These are phyloP conservation scores for Clonostachys rosea DNA, from an alignment of 2,329 filamentous ascomycete genomes.

Conservation along the genomic window DNA sequence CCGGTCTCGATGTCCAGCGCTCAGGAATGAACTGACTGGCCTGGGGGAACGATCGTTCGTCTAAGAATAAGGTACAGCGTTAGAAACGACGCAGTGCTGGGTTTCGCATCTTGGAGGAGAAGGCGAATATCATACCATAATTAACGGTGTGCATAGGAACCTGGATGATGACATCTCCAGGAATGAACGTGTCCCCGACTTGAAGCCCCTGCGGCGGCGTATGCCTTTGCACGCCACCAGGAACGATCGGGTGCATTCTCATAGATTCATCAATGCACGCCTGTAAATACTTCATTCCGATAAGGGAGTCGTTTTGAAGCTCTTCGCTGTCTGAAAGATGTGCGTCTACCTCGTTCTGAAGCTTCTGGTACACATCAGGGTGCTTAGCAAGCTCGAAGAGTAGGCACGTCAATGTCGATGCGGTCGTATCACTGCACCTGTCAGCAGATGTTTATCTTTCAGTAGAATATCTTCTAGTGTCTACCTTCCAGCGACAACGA, in stretches of 20 bases:
- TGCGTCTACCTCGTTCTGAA: background rate
- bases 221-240: slow-evolving; percentile 19
- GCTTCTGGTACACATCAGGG: slow-evolving; percentile 10
- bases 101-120: background rate
- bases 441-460: too few species aligned
- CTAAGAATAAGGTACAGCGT: background rate
- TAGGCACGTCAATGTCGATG: slow-evolving; percentile 19
- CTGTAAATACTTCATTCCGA: slow-evolving; percentile 10
- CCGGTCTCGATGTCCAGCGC: slow-evolving; percentile 21
- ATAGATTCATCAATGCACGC: slow-evolving; percentile 30
- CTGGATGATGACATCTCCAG: slow-evolving; percentile 25
- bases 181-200: slow-evolving; percentile 23
- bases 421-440: slow-evolving; percentile 23
- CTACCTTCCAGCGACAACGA: slow-evolving; percentile 18
- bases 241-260: slow-evolving; percentile 25
- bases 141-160: slow-evolving; percentile 12
- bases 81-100: too few species aligned
- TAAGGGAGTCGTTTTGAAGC: background rate
- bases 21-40: slow-evolving; percentile 23
- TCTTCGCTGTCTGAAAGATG: background rate
- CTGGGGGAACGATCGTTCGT: slow-evolving; percentile 8
- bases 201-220: slow-evolving; percentile 26
- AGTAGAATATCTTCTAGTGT: background rate
- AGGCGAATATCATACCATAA: background rate
- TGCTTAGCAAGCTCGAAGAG: slow-evolving; percentile 20